Base-by-base conservation (phyloP, 2,329 filamentous ascomycete species). In the Verruconis gallopava region DNA sequence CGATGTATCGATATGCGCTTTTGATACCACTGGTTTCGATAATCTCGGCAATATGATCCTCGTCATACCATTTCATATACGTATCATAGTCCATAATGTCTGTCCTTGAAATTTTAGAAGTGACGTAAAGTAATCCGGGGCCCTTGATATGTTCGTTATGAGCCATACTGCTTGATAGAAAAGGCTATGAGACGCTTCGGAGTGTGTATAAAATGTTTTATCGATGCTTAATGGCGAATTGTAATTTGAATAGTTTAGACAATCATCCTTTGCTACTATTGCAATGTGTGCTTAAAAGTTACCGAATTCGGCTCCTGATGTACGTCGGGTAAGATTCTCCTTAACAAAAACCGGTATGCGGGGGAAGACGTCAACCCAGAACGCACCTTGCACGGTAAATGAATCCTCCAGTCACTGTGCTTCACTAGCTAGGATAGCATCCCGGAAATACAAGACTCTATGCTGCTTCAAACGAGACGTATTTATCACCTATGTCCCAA, bases 41-140 rank as follows among this genome's bases (percentile, higher is more conserved):
- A 18, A 63, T 54, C 42, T 63, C 59, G 13, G 57, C 47, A 22
- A 63, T 62, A 47, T 64, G 61, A 22, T 60, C 58, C 14, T 60
- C 49, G 38, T 62, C 60, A 47, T 63, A 63, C 61, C 61, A 64
- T 37, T 52, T 48, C 32, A 60, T 42, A 38, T 53, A 63, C 5
- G 51, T 51, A 9, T 48, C 19, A 39, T 59, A 55, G 41, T 51
- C 44, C 37, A 63, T 53, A 20, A 57, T 48, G 21, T 55, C 51
- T 4, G 45, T 38, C 1, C 50, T 42, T 11, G 51, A 48, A 48
- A 59, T 57, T 6, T 44, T 45, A 5, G 53, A 53, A 33, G 45
- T 50, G 33, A 60, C 57, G 42, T 51, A 58, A 33, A 59, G 50
- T 14, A 58, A 50, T 19, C 58, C 58, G 4, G 48, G 51, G 30